These are phyloP conservation scores for Fusarium incarnatum DNA, from an alignment of 2,329 filamentous ascomycete genomes.

Conservation along the genomic window DNA sequence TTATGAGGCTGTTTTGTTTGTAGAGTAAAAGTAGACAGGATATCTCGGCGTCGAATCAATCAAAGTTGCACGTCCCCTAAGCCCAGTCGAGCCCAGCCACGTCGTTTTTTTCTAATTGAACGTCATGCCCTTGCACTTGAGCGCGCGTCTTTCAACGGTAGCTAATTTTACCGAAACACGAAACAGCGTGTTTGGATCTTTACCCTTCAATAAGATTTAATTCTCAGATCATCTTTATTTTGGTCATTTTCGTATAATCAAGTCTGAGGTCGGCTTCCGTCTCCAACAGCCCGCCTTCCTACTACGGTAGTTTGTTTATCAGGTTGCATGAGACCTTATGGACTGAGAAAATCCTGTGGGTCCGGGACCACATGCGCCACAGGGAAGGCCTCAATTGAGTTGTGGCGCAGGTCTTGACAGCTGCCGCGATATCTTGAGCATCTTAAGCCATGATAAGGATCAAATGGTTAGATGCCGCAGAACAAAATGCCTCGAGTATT, in stretches of 20 bases:
- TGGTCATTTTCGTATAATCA: background rate
- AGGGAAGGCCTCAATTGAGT: background rate
- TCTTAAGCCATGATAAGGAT: background rate
- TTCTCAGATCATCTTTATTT: background rate
- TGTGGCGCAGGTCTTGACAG: background rate
- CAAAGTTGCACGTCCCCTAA: conserved; percentile 28
- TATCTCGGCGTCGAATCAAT: conserved; percentile 7
- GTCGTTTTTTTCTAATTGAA: conserved; percentile 23
- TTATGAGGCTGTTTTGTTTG: conserved; percentile 16
- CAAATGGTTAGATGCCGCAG: no score
- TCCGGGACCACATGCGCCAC: background rate
- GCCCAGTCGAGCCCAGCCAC: conserved; percentile 22
- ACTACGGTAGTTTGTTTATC: conserved; percentile 2
- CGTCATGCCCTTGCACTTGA: conserved; percentile 12
- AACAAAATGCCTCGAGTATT: background rate
- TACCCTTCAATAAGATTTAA: background rate
- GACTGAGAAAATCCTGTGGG: background rate
- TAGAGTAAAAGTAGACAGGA: conserved; percentile 7
- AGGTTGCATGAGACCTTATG: background rate
- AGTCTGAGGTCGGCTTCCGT: background rate
- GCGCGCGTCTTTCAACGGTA: conserved; percentile 12
- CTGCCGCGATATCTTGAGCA: background rate
- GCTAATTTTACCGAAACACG: conserved; percentile 2
- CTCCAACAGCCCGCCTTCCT: background rate
- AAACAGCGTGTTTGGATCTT: background rate